Base-by-base conservation (phyloP, 805 yeast species). In the Metschnikowia continentalis region DNA sequence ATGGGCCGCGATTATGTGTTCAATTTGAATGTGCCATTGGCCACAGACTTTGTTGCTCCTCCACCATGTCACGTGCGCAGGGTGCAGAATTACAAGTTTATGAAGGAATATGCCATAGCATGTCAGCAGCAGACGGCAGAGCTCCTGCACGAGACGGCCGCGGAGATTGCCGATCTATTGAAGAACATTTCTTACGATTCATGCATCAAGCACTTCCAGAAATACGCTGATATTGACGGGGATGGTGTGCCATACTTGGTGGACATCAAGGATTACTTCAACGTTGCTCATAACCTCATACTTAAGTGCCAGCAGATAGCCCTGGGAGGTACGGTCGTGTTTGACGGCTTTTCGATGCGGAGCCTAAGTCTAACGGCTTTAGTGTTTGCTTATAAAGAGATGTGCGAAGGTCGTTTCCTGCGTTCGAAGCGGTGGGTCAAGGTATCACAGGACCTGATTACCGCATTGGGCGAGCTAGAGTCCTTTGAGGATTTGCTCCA, bases 251-350 rank as follows among this genome's bases (percentile, higher is more conserved):
- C 49, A 22, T 53, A 54, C 30, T 37, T 52, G 20, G 43, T 52
- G 32, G 57, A 54, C 38, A 35, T 49, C 30, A 54, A 48, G 23
- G 52, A 49, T 38, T 54, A 51, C 40, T 54, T 51, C 42, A 54
- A 41, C 33, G 47, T 54, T 42, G 56, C 56, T 11, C 41, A 35
- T 42, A 52, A 49, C 43, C 42, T 47, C 32, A 35, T 54, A 3
- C 14, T 38, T 15, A 45, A 47, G 33, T 10, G 6, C 17, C 47
- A 4, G 40, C 47, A 44, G 47, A 49, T 50, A 23, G 48, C 52
- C 1, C 37, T 13, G 23, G 37, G 35, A 4, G 30, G 40, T 33
- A 23, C 49, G 17, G 37, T 51, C 8, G 32, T 23, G 1, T 46
- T 45, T 32, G 54, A 54, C 22, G 47, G 32, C 3, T 47, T 46